Evolutionary conservation across 495 filamentous ascomycete species (phyloP), one percentile per base, ranked within the genome.

Genomic region (Talaromyces nanjingensis): DNA sequence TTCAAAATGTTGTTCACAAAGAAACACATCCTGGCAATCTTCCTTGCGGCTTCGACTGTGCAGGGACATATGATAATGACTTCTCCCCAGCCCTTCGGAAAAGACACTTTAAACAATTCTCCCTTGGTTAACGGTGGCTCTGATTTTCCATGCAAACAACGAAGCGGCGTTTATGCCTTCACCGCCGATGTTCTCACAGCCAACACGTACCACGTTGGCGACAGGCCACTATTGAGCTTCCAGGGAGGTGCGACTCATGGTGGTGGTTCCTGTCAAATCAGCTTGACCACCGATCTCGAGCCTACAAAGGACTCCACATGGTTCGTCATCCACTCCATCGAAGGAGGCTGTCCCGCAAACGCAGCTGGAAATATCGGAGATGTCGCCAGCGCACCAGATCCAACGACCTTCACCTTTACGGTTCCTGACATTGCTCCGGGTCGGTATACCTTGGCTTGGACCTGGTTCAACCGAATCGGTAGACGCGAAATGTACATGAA

Each of bases 401-500:
- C 75, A 14, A 65, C 65, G 39, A 53, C 61, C 3, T 81, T 82
- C 70, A 67, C 71, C 39, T 84, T 79, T 70, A 74, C 70, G 3
- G 79, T 85, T 25, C 83, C 83, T 14, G 71, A 73, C 0, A 71
- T 80, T 55, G 65, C 68, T 3, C 59, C 71, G 11, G 83, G 82
- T 27, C 74, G 84, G 59, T 91, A 87, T 57, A 89, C 86, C 7
- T 78, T 97, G 57, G 90, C 90, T 56, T 96, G 90, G 84, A 90
- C 91, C 24, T 97, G 93, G 93, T 87, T 93, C 80, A 97, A 97
- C 82, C 86, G 85, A 60, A 75, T 92, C 65, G 91, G 91, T 53
- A 90, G 91, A 77, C 86, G 91, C 45, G 93, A 97, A 73, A 91
- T 96, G 84, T 96, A 96, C 81, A 96, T 96, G 92, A 91, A 93